A percentile compares a stretch with the other conserved stretches of the same genome.
phyloP scores from a whole-genome alignment of 306 rosid species.

The Hippophae gyantsensis region DNA sequence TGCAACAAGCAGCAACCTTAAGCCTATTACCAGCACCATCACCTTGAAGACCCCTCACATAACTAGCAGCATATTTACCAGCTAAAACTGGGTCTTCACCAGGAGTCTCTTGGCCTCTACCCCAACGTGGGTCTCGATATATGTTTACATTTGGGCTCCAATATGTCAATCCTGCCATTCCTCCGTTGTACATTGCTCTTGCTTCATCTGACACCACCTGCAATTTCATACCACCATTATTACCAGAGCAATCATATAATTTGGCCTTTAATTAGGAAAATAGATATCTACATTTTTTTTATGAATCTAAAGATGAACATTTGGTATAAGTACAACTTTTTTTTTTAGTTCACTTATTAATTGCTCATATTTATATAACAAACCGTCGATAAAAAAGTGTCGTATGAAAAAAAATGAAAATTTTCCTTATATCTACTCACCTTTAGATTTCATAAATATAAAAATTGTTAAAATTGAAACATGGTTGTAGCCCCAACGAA shows the following conservation, averaged over 20 bases:
- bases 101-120: conserved; percentile 89
- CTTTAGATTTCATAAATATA: no score
- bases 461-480: no score
- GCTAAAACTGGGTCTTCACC: conserved; percentile 75
- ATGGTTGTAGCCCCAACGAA: no score
- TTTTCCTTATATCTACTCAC: no score
- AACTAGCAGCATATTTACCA: conserved; percentile 60
- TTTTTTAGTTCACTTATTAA: no score
- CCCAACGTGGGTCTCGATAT: conserved; percentile 92
- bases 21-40: conserved; percentile 47
- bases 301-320: no score
- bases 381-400: no score
- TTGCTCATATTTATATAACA: no score
- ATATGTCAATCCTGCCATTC: conserved; percentile 65
- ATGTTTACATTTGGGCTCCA: conserved; percentile 97
- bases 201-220: conserved; percentile 94
- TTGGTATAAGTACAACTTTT: no score
- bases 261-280: background rate
- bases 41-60: conserved; percentile 77
- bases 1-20: conserved; percentile 92
- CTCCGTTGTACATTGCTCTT: conserved; percentile 93
- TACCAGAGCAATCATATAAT: background rate
- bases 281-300: no score
- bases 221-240: background rate
- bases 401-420: no score